Evolutionary conservation across 257 asterid species (phyloP).

Genomic region (Solanum pennellii): DNA sequence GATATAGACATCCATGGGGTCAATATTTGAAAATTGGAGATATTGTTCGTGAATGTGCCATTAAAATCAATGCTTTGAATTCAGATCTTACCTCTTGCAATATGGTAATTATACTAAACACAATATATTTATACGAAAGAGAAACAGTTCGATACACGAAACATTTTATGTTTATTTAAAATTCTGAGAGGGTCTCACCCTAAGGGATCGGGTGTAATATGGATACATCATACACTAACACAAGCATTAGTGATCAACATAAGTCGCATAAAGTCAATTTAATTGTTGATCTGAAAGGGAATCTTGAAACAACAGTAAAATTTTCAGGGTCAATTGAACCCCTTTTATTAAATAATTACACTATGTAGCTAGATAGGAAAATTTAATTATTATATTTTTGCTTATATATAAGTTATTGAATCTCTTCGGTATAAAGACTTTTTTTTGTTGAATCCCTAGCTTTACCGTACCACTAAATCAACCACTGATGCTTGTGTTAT

Average conservation of each 20-base stretch:
- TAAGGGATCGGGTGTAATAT: not conserved
- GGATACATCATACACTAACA: not conserved
- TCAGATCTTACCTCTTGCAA: constrained; percentile 29
- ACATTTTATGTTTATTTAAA: not conserved
- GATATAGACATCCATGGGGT: constrained; percentile 71
- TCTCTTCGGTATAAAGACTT: no score
- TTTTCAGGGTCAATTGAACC: not conserved
- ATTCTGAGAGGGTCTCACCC: no score
- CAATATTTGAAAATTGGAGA: constrained; percentile 60
- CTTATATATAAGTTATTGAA: not conserved
- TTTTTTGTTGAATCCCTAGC: no score
- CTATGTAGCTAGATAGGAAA: not conserved
- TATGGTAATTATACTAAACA: constrained; percentile 15
- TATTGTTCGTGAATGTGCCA: constrained; percentile 60
- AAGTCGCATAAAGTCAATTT: not conserved
- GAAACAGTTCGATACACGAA: not conserved
- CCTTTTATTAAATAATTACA: accelerated
- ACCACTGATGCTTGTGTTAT: not conserved
- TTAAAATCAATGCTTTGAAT: constrained; percentile 37
- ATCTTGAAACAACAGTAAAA: not conserved
- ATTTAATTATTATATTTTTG: not conserved
- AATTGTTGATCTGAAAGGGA: not conserved
- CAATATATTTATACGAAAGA: not conserved
- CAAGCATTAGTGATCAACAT: not conserved
- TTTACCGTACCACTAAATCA: not conserved